Evolutionary conservation across 495 filamentous ascomycete genomes (phyloP).

Genomic region (Neurospora intermedia): DNA sequence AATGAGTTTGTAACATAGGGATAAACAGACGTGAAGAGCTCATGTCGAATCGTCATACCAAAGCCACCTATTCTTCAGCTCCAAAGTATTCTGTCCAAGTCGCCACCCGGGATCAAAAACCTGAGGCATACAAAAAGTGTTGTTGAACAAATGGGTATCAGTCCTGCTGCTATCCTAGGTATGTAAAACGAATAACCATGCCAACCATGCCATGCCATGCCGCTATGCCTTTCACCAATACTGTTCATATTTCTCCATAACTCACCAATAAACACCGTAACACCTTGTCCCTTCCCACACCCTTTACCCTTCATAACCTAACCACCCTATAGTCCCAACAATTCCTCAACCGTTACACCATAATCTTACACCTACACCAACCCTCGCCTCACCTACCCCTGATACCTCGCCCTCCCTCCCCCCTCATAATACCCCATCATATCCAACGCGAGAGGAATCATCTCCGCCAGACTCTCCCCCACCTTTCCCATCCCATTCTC

Average conservation of each 20-base stretch:
- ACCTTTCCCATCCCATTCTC: constrained; percentile 10
- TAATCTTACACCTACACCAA: neutral
- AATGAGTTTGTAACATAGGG: neutral
- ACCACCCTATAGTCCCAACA: neutral
- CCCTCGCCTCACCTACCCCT: neutral
- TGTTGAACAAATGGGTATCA: neutral
- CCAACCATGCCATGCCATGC: neutral
- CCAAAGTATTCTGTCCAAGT: neutral
- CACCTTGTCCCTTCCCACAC: neutral
- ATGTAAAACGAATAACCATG: neutral
- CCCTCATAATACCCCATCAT: constrained; percentile 47
- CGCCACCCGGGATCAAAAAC: neutral
- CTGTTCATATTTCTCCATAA: neutral
- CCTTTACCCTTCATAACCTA: neutral
- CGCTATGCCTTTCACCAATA: neutral
- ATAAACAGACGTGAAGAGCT: neutral
- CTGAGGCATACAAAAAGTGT: neutral
- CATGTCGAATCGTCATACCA: neutral
- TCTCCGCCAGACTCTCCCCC: constrained; percentile 38
- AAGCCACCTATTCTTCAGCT: neutral
- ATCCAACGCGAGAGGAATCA: constrained; percentile 47
- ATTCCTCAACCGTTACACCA: neutral
- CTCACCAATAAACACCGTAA: neutral
- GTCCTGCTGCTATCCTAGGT: neutral
- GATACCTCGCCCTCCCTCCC: neutral